phyloP scores from a whole-genome alignment of 768 basidiomycete genomes.

The Daedaleopsis sinensis region DNA sequence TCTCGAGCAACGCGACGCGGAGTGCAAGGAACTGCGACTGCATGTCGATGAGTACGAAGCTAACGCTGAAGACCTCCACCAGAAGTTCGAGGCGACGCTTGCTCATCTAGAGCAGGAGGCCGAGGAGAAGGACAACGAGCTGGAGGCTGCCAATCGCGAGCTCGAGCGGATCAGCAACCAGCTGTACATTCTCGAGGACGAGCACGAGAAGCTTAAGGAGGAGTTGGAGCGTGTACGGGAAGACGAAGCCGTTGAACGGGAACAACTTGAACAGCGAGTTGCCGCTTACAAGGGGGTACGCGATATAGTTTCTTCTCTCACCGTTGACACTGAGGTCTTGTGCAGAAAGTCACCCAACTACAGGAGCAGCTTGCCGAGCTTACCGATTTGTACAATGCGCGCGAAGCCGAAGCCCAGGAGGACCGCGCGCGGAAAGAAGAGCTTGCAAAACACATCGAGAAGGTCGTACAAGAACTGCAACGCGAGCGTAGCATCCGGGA shows the following conservation, averaged over 20 bases:
- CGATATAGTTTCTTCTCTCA: not conserved
- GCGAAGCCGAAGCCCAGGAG: constrained; percentile 62
- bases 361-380: constrained; percentile 71
- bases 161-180: constrained; percentile 78
- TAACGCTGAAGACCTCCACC: constrained; percentile 67
- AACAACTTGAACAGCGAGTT: constrained; percentile 66
- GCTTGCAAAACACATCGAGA: constrained; percentile 72
- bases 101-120: constrained; percentile 78
- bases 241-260: constrained; percentile 73
- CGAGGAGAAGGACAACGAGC: constrained; percentile 79
- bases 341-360: constrained; percentile 67
- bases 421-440: constrained; percentile 78
- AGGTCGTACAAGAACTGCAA: constrained; percentile 64
- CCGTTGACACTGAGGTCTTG: not conserved
- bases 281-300: constrained; percentile 81
- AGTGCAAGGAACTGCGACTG: constrained; percentile 74
- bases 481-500: constrained; percentile 61
- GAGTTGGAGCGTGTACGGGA: constrained; percentile 69
- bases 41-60: constrained; percentile 77
- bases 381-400: constrained; percentile 65
- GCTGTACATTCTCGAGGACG: constrained; percentile 86
- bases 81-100: constrained; percentile 74
- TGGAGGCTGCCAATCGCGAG: constrained; percentile 71
- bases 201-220: constrained; percentile 76
- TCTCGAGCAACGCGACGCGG: constrained; percentile 77